Evolutionary conservation across 2,329 filamentous ascomycete genomes (phyloP), one percentile per base, ranked within the genome.

Genomic region (Tolypocladium paradoxum): DNA sequence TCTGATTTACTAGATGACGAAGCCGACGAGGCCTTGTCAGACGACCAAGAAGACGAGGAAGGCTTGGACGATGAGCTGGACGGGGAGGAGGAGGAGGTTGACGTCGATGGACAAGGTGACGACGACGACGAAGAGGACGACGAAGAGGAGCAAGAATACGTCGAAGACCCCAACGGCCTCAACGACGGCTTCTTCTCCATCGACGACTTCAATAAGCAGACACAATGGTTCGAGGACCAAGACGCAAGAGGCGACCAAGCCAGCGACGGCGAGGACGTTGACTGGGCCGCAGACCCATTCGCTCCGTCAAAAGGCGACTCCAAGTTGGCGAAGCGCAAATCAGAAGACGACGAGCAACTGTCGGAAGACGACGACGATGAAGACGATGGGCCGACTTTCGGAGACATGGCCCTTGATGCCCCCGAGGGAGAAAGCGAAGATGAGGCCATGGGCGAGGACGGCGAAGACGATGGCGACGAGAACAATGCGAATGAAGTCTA

Each of bases 171-270:
- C 4, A 78, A 93, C 64, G 90, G 90, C 7, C 81, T 99, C 34
- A 97, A 99, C 64, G 93, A 99, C 65, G 92, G 90, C 6, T 99
- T 99, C 73, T 99, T 99, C 73, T 95, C 90, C 18, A 92, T 99
- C 62, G 91, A 97, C 63, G 84, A 95, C 55, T 99, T 99, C 79
- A 99, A 99, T 76, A 89, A 86, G 66, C 88, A 95, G 65, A 89
- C 90, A 2, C 89, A 95, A 63, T 87, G 86, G 65, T 83, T 96
- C 49, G 93, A 99, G 69, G 83, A 88, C 58, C 87, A 90, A 68
- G 92, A 97, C 67, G 80, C 81, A 31, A 78, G 81, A 57, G 90
- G 87, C 31, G 87, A 86, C 57, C 78, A 76, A 51, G 87, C 80
- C 55, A 90, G 85, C 67, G 90, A 95, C 51, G 89, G 95, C 48